A percentile compares a stretch with the other conserved stretches of the same genome.
These are phyloP conservation scores for Apophysomyces elegans DNA, from an alignment of 371 early-diverging fungal species.

Conservation along the genomic window DNA sequence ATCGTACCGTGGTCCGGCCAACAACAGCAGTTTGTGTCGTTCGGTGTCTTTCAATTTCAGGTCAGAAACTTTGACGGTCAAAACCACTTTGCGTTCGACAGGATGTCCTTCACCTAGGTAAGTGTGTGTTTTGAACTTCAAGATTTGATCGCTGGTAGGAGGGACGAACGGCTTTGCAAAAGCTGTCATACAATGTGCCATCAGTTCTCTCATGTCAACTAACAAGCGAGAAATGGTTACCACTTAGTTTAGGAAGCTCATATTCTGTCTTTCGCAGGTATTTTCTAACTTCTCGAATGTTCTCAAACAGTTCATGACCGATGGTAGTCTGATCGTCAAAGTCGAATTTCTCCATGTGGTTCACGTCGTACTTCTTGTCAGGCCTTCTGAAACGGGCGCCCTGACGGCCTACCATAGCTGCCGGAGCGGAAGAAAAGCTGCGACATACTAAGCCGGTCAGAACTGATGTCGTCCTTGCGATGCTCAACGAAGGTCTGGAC, in stretches of 20 bases:
- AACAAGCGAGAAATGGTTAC: slow-evolving; percentile 34
- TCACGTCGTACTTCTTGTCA: slow-evolving; percentile 54
- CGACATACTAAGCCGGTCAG: slow-evolving; percentile 12
- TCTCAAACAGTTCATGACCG: slow-evolving; percentile 60
- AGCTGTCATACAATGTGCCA: slow-evolving; percentile 32
- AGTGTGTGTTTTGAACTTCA: slow-evolving; percentile 60
- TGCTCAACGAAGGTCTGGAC: slow-evolving; percentile 4
- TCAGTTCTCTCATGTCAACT: background rate
- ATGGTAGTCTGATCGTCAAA: slow-evolving; percentile 66
- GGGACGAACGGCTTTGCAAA: slow-evolving; percentile 64
- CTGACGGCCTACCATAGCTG: slow-evolving; percentile 43
- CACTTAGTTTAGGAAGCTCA: slow-evolving; percentile 67
- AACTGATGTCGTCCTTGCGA: background rate
- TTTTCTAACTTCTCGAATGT: slow-evolving; percentile 63
- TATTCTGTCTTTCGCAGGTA: slow-evolving; percentile 68
- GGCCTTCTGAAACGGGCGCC: slow-evolving; percentile 39
- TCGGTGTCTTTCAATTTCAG: slow-evolving; percentile 53
- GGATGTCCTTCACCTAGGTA: slow-evolving; percentile 70
- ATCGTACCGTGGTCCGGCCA: slow-evolving; percentile 65
- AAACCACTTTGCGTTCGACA: slow-evolving; percentile 61
- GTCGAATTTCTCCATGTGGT: slow-evolving; percentile 58
- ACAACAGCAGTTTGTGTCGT: slow-evolving; percentile 62
- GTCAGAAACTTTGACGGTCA: slow-evolving; percentile 58
- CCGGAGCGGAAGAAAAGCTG: slow-evolving; percentile 34
- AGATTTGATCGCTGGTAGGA: slow-evolving; percentile 54